Evolutionary conservation across 106 monocot genomes (phyloP).

Genomic region (Hemerocallis citrina): DNA sequence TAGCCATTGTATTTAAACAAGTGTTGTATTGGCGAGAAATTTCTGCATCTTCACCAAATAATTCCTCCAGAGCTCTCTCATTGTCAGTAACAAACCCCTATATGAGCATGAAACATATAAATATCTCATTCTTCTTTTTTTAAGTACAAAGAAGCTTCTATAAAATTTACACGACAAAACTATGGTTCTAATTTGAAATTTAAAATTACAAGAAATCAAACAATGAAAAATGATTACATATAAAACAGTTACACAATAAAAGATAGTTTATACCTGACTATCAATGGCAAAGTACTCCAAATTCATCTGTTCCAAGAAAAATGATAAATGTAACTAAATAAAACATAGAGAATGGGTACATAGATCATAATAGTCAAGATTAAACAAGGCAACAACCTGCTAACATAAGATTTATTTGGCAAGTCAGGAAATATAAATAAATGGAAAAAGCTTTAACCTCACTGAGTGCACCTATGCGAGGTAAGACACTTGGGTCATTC

Average conservation of each 20-base stretch:
- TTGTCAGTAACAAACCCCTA: slow-evolving; percentile 95
- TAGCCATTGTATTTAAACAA: slow-evolving; percentile 81
- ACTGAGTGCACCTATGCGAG: slow-evolving; percentile 88
- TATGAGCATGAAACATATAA: not conserved
- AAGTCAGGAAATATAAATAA: not conserved
- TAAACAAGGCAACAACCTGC: not conserved
- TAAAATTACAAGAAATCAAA: not conserved
- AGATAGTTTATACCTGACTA: slow-evolving; percentile 59
- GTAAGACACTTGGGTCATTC: slow-evolving; percentile 69
- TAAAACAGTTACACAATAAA: not conserved
- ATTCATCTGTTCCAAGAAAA: slow-evolving; percentile 70
- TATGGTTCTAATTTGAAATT: no score
- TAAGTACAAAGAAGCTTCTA: not conserved
- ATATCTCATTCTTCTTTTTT: not conserved
- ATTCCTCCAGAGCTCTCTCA: slow-evolving; percentile 91
- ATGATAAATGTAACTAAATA: slow-evolving; percentile 2
- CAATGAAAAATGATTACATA: not conserved
- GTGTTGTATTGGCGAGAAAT: slow-evolving; percentile 65
- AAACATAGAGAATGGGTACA: slow-evolving; percentile 5
- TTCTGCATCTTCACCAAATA: slow-evolving; percentile 92
- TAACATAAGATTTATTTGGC: not conserved
- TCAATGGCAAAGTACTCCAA: slow-evolving; percentile 99
- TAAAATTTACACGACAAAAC: no score
- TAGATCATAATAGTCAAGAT: not conserved
- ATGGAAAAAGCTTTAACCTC: slow-evolving; percentile 50